These are phyloP conservation scores for Dillenia turbinata DNA, from an alignment of 164 flowering plant genomes.

Conservation along the genomic window DNA sequence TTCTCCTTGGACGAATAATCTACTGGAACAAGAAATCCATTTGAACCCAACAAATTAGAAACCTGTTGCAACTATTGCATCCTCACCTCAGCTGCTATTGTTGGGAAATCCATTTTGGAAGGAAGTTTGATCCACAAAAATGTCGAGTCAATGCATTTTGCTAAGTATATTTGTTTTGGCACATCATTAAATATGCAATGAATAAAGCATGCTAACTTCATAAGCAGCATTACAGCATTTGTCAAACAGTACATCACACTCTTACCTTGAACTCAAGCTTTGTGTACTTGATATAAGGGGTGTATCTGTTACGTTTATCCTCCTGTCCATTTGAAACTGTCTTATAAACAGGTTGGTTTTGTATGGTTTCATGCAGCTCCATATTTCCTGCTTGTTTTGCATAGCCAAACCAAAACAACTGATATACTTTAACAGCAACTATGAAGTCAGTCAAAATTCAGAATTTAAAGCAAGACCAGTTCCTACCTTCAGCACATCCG, in stretches of 20 bases:
- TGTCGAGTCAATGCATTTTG: too few species aligned
- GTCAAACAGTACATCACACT: background rate
- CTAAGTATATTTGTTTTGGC: too few species aligned
- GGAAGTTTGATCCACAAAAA: too few species aligned
- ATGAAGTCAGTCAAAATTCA: conserved; percentile 1
- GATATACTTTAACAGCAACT: conserved; percentile 4
- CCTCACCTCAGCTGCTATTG: too few species aligned
- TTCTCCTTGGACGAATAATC: too few species aligned
- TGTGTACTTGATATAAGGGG: conserved; percentile 76
- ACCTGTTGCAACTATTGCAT: too few species aligned
- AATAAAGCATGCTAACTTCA: too few species aligned
- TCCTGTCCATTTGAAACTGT: conserved; percentile 18
- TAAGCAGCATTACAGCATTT: too few species aligned
- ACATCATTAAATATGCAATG: too few species aligned
- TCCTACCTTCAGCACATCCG: conserved; percentile 21
- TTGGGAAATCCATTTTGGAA: too few species aligned
- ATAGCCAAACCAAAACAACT: conserved; percentile 2
- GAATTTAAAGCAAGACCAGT: conserved; percentile 4
- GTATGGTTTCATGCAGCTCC: conserved; percentile 10
- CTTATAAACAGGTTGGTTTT: conserved; percentile 20
- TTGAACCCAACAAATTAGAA: too few species aligned
- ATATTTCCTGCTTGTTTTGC: conserved; percentile 27
- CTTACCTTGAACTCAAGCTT: conserved; percentile 84
- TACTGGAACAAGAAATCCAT: too few species aligned
- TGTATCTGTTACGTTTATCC: conserved; percentile 43